Conservation (phyloP, 345 rosid genomes). For the Pugionium cornutum region DNA sequence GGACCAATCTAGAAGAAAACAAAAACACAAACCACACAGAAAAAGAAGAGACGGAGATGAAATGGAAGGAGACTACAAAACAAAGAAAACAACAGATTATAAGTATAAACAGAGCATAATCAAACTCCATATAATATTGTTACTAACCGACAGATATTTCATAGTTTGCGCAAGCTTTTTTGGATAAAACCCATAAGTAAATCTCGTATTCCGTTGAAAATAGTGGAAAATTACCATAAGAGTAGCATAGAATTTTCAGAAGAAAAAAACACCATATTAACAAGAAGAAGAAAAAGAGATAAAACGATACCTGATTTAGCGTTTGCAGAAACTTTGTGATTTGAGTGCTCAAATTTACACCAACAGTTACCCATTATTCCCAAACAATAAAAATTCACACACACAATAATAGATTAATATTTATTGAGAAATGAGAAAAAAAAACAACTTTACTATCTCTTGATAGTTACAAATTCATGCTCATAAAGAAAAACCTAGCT, state of each 20-base stretch:
- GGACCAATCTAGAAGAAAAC: slow-evolving; percentile 34
- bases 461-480: slow-evolving; percentile 25
- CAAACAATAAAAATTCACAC: slow-evolving; percentile 27
- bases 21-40: slow-evolving; percentile 9
- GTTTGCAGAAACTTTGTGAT: slow-evolving; percentile 80
- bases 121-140: slow-evolving; percentile 12
- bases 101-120: slow-evolving; percentile 31
- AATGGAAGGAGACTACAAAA: background rate
- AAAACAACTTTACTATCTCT: slow-evolving; percentile 22
- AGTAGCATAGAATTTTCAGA: slow-evolving; percentile 9
- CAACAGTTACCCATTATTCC: slow-evolving; percentile 83
- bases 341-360: slow-evolving; percentile 67
- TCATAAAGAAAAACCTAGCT: slow-evolving; percentile 18
- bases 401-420: slow-evolving; percentile 2
- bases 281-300: slow-evolving; percentile 20
- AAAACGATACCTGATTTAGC: slow-evolving; percentile 72
- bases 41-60: background rate
- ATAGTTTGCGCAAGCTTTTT: slow-evolving; percentile 23
- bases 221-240: slow-evolving; percentile 18
- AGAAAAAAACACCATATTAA: background rate
- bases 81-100: background rate
- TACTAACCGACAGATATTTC: slow-evolving; percentile 5
- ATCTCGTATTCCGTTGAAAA: background rate
- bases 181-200: background rate
- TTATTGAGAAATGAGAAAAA: slow-evolving; percentile 28